A percentile compares a stretch with the other conserved stretches of the same genome.
Evolutionary conservation across 345 rosid species (phyloP).

Genomic region (sweet orange (Citrus sinensis)): DVS_A1.0 CM039161.1:17957501-17958000

Average conservation of each 20-base stretch:
- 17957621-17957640: neutral
- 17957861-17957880: neutral
- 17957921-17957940: neutral
- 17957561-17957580: neutral
- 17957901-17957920: neutral
- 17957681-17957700: neutral
- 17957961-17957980: neutral
- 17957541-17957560: neutral
- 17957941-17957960: neutral
- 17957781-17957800: neutral
- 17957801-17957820: neutral
- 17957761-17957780: neutral
- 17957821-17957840: neutral
- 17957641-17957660: neutral
- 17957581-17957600: neutral
- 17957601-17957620: neutral
- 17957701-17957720: neutral
- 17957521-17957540: neutral
- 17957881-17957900: neutral
- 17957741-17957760: neutral
- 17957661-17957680: neutral
- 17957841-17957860: neutral
- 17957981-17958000: neutral
- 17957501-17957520: neutral
- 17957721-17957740: neutral